These are phyloP conservation scores for Quercus lobata DNA, from an alignment of 331 rosid genomes.

Conservation along the genomic window DNA sequence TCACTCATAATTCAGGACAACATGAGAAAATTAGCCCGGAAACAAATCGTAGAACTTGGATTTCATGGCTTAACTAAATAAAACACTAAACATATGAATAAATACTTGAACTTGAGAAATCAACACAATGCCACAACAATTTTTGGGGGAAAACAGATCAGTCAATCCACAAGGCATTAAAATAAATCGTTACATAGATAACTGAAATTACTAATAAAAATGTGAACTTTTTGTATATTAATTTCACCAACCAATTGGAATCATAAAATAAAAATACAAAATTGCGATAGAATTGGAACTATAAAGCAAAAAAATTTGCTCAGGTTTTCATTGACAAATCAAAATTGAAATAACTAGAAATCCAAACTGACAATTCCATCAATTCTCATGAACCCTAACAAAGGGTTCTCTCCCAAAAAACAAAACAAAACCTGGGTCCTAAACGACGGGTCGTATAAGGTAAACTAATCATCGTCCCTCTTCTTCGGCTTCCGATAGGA, in stretches of 20 bases:
- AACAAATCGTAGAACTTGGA: no score
- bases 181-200: no score
- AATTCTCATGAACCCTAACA: neutral
- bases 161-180: no score
- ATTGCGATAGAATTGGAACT: neutral
- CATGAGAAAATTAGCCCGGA: no score
- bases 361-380: neutral
- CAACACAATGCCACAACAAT: no score
- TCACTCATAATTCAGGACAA: no score
- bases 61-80: no score
- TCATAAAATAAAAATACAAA: neutral
- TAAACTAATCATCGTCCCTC: neutral
- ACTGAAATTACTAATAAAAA: no score
- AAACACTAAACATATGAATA: no score
- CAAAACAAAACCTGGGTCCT: neutral
- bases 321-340: neutral
- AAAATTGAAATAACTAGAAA: neutral
- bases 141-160: no score
- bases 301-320: neutral
- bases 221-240: no score
- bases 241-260: neutral
- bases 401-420: neutral
- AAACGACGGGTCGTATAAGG: neutral
- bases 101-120: no score
- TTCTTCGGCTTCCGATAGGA: constrained; percentile 45